phyloP scores from a whole-genome alignment of 495 filamentous ascomycete genomes.

The Physcia stellaris region DNA sequence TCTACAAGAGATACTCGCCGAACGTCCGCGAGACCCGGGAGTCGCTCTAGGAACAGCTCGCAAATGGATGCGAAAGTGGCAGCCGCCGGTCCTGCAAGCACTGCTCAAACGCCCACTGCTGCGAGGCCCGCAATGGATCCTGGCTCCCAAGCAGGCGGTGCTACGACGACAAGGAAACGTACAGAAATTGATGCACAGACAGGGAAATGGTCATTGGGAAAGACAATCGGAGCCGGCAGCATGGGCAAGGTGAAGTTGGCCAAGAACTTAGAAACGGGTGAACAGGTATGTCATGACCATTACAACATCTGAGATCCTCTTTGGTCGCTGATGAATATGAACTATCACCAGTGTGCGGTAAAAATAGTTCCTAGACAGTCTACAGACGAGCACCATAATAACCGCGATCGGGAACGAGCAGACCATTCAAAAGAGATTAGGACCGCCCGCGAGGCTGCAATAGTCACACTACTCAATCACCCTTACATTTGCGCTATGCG shows the following conservation, averaged over 20 bases:
- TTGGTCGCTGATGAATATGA: conserved; percentile 1
- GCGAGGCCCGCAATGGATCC: conserved; percentile 17
- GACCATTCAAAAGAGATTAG: conserved; percentile 95
- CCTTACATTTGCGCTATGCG: conserved; percentile 96
- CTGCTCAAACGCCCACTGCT: conserved; percentile 31
- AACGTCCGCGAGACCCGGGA: conserved; percentile 28
- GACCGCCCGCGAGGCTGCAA: conserved; percentile 90
- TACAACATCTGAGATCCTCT: neutral
- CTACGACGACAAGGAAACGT: conserved; percentile 41
- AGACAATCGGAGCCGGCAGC: conserved; percentile 94
- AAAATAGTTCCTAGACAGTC: conserved; percentile 94
- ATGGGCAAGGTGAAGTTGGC: conserved; percentile 95
- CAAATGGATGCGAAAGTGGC: conserved; percentile 41
- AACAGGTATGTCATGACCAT: conserved; percentile 47
- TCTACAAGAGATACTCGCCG: conserved; percentile 32
- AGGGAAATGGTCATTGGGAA: conserved; percentile 84
- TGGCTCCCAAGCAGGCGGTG: conserved; percentile 28
- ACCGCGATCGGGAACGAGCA: conserved; percentile 69
- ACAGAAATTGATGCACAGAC: conserved; percentile 73
- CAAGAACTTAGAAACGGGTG: conserved; percentile 63
- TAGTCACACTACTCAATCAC: conserved; percentile 87
- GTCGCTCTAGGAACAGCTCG: conserved; percentile 34
- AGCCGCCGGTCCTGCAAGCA: conserved; percentile 29
- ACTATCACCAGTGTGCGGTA: conserved; percentile 84
- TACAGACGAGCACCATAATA: conserved; percentile 69